These are phyloP conservation scores for Arctium lappa DNA, from an alignment of 129 eudicot genomes.

Conservation along the genomic window DNA sequence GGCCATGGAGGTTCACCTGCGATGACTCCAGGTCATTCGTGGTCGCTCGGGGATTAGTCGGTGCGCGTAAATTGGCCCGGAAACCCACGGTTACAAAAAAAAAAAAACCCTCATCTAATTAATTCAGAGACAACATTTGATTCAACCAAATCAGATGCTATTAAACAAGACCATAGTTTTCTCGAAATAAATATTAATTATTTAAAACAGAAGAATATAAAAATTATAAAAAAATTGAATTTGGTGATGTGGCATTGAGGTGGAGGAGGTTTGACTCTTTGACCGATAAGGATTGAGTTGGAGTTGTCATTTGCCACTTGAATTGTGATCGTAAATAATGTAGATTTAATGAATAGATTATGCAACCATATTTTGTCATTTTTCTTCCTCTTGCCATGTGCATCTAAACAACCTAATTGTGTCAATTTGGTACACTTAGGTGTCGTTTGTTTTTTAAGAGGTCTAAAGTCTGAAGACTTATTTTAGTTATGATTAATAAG, in stretches of 20 bases:
- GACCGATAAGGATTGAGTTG: conserved; percentile 16
- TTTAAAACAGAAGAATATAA: neutral
- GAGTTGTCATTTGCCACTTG: conserved; percentile 37
- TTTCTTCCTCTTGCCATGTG: conserved; percentile 25
- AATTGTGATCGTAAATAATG: conserved; percentile 19
- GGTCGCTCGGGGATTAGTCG: no score
- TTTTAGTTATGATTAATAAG: no score
- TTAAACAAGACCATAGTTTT: neutral
- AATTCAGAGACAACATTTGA: no score
- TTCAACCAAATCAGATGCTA: neutral
- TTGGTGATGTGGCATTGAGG: conserved; percentile 31
- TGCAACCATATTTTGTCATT: conserved; percentile 12
- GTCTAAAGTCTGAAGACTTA: no score
- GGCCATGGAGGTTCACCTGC: no score
- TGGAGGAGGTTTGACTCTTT: conserved; percentile 25
- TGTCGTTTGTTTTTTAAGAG: conserved; percentile 13
- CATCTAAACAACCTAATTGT: conserved; percentile 15
- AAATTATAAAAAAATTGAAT: neutral
- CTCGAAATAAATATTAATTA: neutral
- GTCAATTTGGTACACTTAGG: conserved; percentile 2
- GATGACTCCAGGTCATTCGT: no score
- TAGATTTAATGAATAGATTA: conserved; percentile 9
- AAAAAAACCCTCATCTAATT: no score
- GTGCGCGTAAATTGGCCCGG: no score
- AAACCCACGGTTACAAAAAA: no score